Base-by-base conservation (phyloP, 805 yeast genomes). In the Jamesozyma gamospora region DNA sequence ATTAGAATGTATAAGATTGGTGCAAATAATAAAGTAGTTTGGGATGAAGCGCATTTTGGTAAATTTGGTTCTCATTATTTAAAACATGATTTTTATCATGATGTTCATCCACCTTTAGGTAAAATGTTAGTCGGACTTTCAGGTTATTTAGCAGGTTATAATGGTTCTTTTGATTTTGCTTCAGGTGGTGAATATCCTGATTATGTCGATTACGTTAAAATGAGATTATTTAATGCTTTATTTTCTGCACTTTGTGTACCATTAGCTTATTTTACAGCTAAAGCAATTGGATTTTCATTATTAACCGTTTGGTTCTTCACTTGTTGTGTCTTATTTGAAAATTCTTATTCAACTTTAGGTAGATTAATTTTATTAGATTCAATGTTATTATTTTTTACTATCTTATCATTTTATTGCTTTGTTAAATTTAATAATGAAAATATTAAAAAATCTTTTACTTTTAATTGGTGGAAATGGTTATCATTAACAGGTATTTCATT, bases 391-490 rank as follows among this genome's bases (percentile, higher is more conserved):
- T 79, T 81, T 51, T 83, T 83, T 62, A 83, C 90, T 0, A 77
- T 81, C 4, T 70, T 82, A 2, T 79, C 90, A 6, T 72, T 79
- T 45, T 71, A 66, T 49, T 69, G 82, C 44, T 67, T 82, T 46
- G 69, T 75, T 4, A 72, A 72, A 39, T 54, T 78, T 24, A 80
- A 80, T 53, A 58, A 58, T 11, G 58, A 74, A 43, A 67, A 75
- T 49, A 39, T 53, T 2, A 45, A 51, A 10, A 5, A 21, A 6
- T 67, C 71, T 26, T 92, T 90, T 58, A 52, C 82, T 18, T 67
- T 79, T 53, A 77, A 78, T 58, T 92, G 99, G 98, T 92, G 95
- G 95, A 77, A 77, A 58, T 90, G 96, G 95, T 64, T 92, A 38
- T 51, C 81, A 18, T 64, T 82, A 42, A 82, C 95, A 8, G 99